These are phyloP conservation scores for Sarocladiaceae sp. DNA, from an alignment of 2,329 filamentous ascomycete genomes.

Conservation along the genomic window DNA sequence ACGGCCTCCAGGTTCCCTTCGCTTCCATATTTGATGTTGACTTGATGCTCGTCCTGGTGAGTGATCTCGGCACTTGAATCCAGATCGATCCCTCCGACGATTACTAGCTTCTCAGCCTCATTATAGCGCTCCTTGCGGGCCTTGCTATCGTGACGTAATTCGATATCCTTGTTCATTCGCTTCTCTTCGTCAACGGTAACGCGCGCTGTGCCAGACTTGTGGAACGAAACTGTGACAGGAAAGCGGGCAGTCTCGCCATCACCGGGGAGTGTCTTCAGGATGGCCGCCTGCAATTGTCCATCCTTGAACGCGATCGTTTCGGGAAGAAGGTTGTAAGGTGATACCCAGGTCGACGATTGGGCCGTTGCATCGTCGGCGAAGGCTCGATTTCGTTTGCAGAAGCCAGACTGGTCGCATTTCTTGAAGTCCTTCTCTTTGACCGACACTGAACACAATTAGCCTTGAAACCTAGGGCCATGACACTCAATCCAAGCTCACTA, in stretches of 20 bases:
- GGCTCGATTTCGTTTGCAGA: constrained; percentile 90
- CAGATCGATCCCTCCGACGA: constrained; percentile 72
- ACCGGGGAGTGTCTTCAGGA: constrained; percentile 71
- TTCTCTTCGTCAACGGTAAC: constrained; percentile 89
- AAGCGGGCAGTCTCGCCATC: constrained; percentile 64
- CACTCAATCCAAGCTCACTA: constrained; percentile 40
- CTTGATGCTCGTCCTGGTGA: constrained; percentile 58
- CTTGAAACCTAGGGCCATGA: not conserved
- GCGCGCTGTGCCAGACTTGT: constrained; percentile 81
- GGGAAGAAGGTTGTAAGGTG: constrained; percentile 72
- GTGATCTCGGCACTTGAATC: constrained; percentile 66
- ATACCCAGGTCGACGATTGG: constrained; percentile 61
- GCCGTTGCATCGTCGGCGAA: constrained; percentile 72
- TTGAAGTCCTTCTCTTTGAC: constrained; percentile 99
- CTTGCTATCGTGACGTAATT: constrained; percentile 76
- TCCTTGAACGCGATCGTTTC: constrained; percentile 69
- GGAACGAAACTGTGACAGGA: constrained; percentile 80
- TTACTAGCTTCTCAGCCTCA: constrained; percentile 77
- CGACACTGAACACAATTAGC: constrained; percentile 46
- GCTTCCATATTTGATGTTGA: constrained; percentile 75
- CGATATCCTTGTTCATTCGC: constrained; percentile 81
- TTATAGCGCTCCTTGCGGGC: constrained; percentile 91
- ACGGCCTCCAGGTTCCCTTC: constrained; percentile 71
- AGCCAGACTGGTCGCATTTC: constrained; percentile 90
- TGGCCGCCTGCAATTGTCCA: constrained; percentile 69